phyloP scores from a whole-genome alignment of 768 basidiomycete genomes.

The Kwoniella newhampshirensis region DNA sequence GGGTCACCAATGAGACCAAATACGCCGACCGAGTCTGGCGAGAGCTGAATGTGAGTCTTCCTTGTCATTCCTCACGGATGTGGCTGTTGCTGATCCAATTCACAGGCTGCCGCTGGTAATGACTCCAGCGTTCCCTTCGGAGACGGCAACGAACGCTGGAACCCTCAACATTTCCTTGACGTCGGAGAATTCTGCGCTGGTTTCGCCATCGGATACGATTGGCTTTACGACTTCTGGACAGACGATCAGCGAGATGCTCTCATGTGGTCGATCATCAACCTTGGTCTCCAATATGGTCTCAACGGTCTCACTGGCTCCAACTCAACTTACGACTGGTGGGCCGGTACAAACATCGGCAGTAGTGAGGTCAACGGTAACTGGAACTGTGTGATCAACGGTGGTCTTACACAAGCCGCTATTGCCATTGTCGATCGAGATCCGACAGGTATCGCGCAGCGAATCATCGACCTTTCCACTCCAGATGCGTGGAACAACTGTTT shows the following conservation, averaged over 20 bases:
- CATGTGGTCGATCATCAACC: conserved; percentile 68
- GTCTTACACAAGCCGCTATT: conserved; percentile 81
- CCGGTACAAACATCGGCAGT: conserved; percentile 33
- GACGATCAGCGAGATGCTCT: conserved; percentile 70
- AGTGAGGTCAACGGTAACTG: conserved; percentile 73
- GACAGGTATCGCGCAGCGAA: conserved; percentile 68
- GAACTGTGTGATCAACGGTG: conserved; percentile 92
- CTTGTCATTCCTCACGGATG: not conserved
- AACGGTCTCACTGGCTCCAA: conserved; percentile 57
- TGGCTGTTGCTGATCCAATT: conserved; percentile 1
- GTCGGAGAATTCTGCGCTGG: conserved; percentile 81
- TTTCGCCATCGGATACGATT: conserved; percentile 92
- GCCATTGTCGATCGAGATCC: conserved; percentile 74
- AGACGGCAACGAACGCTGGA: conserved; percentile 69
- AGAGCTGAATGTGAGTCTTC: conserved; percentile 72
- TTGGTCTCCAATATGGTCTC: conserved; percentile 72
- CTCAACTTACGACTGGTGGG: conserved; percentile 72
- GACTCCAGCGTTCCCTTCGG: conserved; percentile 65
- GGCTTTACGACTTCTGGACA: conserved; percentile 84
- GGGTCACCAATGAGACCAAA: conserved; percentile 84
- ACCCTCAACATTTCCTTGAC: conserved; percentile 82
- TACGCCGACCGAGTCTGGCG: conserved; percentile 83
- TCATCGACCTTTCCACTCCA: conserved; percentile 68
- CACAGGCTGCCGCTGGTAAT: conserved; percentile 74
- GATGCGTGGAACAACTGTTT: conserved; percentile 80